Percentiles rank a stretch among this genome's conserved stretches.
phyloP scores from a whole-genome alignment of 768 basidiomycete genomes.

The Strobilomyces echinocephalus region DNA sequence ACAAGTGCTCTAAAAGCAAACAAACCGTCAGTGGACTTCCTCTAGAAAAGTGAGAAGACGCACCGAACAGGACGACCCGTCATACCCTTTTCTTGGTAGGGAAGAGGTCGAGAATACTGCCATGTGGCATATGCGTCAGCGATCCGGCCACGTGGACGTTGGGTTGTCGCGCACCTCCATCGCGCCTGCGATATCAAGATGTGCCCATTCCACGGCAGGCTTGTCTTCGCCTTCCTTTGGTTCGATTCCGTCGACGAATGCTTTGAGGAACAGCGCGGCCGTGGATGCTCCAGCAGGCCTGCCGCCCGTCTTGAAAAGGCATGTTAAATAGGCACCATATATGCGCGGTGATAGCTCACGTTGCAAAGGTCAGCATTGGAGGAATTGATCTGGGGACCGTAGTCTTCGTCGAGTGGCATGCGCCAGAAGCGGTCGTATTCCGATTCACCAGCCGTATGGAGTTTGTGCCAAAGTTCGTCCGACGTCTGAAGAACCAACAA shows the following conservation, averaged over 20 bases:
- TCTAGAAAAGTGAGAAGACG: constrained; percentile 19
- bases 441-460: constrained; percentile 63
- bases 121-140: background rate
- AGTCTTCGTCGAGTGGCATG: constrained; percentile 84
- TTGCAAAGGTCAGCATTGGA: constrained; percentile 84
- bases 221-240: constrained; percentile 49
- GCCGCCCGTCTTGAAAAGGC: constrained; percentile 57
- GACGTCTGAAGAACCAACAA: constrained; percentile 45
- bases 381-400: constrained; percentile 66
- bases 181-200: constrained; percentile 76
- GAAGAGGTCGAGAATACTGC: constrained; percentile 47
- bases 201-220: constrained; percentile 72
- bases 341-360: constrained; percentile 6
- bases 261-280: constrained; percentile 83
- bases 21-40: background rate
- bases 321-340: constrained; percentile 1
- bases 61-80: constrained; percentile 76
- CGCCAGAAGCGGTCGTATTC: constrained; percentile 88
- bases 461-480: constrained; percentile 66
- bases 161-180: constrained; percentile 54
- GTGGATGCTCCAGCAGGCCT: constrained; percentile 67
- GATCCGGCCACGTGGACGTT: background rate
- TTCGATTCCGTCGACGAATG: constrained; percentile 74
- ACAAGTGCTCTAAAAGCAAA: constrained; percentile 25
- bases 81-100: constrained; percentile 73